Base-by-base conservation (phyloP, 192 early-diverging fungal species). In the Mortierella hygrophila region DNA sequence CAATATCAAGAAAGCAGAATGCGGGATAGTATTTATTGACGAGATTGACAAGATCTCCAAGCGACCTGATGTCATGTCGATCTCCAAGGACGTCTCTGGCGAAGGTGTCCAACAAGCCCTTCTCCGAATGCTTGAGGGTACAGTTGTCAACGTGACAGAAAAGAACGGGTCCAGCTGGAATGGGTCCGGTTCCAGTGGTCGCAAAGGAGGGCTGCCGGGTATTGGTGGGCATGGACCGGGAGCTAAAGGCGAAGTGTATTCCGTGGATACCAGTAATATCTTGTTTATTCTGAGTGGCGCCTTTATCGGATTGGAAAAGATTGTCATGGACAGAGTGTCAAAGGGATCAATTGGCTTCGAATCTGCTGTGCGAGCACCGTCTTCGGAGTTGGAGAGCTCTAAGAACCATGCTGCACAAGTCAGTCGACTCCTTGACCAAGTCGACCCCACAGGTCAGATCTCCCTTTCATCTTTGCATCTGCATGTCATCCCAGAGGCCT, bases 11-110 rank as follows among this genome's bases (percentile, higher is more conserved):
- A 92, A 92, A 21, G 96, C 96, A 2, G 94, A 97, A 83, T 91
- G 91, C 16, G 96, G 96, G 0, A 96, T 97, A 44, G 92, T 97
- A 35, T 97, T 97, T 90, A 96, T 97, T 73, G 96, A 97, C 74
- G 96, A 97, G 85, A 96, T 97, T 69, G 96, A 97, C 89, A 97
- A 97, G 89, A 95, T 97, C 70, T 93, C 96, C 20, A 88, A 93
- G 60, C 89, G 94, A 76, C 91, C 94, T 0, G 95, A 97, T 82
- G 83, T 92, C 6, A 89, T 90, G 71, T 91, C 92, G 1, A 90
- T 93, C 68, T 93, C 94, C 40, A 94, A 94, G 69, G 96, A 97
- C 79, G 96, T 97, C 0, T 96, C 95, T 13, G 96, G 96, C 76
- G 96, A 97, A 86, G 96, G 96, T 32, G 96, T 97, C 40, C 96